These are phyloP conservation scores for Rosellinia necatrix DNA, from an alignment of 2,329 filamentous ascomycete species.

Conservation along the genomic window DNA sequence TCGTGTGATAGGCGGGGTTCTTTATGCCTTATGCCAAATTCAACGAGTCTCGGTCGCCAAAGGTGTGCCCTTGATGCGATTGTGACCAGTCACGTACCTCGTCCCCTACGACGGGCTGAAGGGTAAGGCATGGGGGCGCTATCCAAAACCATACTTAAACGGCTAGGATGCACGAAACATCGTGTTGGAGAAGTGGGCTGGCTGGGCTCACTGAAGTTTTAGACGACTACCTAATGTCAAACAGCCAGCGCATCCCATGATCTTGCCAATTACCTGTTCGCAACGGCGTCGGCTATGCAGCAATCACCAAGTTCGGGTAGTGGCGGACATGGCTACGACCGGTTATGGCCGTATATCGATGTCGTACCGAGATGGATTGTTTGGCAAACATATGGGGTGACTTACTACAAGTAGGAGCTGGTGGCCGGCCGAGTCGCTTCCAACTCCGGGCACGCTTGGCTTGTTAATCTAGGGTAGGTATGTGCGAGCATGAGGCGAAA, in stretches of 20 bases:
- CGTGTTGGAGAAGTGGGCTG: slow-evolving; percentile 5
- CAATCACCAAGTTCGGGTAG: slow-evolving; percentile 9
- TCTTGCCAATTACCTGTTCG: neutral
- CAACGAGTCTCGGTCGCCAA: slow-evolving; percentile 9
- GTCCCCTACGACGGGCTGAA: slow-evolving; percentile 1
- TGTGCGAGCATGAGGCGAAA: neutral
- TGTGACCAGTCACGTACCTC: slow-evolving; percentile 17
- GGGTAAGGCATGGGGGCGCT: neutral
- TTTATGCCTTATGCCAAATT: slow-evolving; percentile 4
- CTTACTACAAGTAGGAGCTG: too few relatives aligned
- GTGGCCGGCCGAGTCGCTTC: too few relatives aligned
- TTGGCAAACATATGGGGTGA: too few relatives aligned
- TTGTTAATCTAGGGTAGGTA: neutral
- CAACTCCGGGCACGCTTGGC: neutral
- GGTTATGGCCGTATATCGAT: neutral
- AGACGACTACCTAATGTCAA: too few relatives aligned
- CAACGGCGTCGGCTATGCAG: slow-evolving; percentile 4
- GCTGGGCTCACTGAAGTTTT: too few relatives aligned
- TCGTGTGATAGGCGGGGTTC: slow-evolving; percentile 8
- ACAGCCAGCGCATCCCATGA: neutral
- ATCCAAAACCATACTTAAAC: neutral
- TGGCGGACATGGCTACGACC: neutral
- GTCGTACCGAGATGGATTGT: too few relatives aligned
- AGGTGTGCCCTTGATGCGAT: slow-evolving; percentile 15
- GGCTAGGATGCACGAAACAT: neutral